Evolutionary conservation across 1,284 basidiomycete genomes (phyloP).

Genomic region (Tausonia pullulans): DNA sequence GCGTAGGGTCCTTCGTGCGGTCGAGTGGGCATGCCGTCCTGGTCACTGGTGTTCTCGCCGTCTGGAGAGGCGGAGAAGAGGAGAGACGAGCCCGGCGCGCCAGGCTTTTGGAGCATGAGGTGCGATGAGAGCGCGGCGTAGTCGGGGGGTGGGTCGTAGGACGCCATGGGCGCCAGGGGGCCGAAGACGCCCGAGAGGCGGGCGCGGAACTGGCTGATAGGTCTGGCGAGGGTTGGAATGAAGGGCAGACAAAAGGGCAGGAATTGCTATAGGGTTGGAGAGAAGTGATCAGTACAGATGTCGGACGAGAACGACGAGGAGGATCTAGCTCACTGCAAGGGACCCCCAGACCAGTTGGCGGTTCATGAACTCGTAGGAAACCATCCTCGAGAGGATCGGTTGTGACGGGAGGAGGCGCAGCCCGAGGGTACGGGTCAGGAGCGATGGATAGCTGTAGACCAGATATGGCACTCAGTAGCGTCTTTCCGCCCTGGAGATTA

Average conservation of each 20-base stretch:
- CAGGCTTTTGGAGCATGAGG: too few species aligned
- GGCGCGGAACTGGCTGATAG: too few species aligned
- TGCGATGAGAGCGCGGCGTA: too few species aligned
- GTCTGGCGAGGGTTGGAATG: background rate
- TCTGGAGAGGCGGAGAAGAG: background rate
- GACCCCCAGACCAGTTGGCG: constrained; percentile 99
- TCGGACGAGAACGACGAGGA: background rate
- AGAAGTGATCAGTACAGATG: background rate
- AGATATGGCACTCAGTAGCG: background rate
- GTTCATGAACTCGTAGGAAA: constrained; percentile 98
- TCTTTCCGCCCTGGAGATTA: too few species aligned
- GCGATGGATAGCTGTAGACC: constrained; percentile 60
- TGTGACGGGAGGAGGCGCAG: constrained; percentile 68
- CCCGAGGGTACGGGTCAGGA: constrained; percentile 68
- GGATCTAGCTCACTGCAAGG: constrained; percentile 61
- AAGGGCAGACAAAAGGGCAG: background rate
- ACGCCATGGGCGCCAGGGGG: too few species aligned
- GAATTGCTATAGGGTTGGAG: background rate
- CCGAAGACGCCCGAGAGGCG: too few species aligned
- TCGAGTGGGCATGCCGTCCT: too few species aligned
- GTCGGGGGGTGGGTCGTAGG: too few species aligned
- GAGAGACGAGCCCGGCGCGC: too few species aligned
- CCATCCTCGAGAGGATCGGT: constrained; percentile 61
- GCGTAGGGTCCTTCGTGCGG: too few species aligned
- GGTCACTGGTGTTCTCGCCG: too few species aligned